Base-by-base conservation (phyloP, 768 basidiomycete genomes). In the Gyrodon lividus region DNA sequence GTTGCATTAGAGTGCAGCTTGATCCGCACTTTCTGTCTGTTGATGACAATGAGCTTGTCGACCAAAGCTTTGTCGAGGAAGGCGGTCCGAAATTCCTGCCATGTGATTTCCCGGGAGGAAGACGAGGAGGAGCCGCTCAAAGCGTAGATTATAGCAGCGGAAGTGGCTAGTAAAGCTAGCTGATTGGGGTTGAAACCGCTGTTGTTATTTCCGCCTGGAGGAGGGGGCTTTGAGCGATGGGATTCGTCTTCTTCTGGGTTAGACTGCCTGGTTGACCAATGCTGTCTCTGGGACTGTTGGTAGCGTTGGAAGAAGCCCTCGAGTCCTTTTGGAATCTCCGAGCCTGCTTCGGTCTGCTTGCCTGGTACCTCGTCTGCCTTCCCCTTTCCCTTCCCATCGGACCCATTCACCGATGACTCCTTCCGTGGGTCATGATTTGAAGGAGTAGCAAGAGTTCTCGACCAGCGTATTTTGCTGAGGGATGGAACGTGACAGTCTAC, bases 51-150 rank as follows among this genome's bases (percentile, higher is more conserved):
- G 51, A 98, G 84, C 63, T 86, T 93, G 59, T 98, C 94, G 33
- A 99, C 96, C 47, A 98, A 81, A 38, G 93, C 96, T 66, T 95
- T 94, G 71, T 96, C 89, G 41, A 99, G 86, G 77, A 99, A 92
- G 9, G 93, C 92, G 40, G 92, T 95, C 46, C 94, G 85, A 76
- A 99, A 99, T 71, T 98, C 97, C 72, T 98, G 95, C 96, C 97
- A 99, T 57, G 97, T 99, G 59, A 99, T 98, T 73, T 99, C 97
- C 52, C 89, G 83, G 1, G 87, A 82, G 22, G 74, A 71, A 0
- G 72, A 67, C 4, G 79, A 72, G 0, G 74, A 69, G 34, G 73
- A 75, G 24, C 66, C 64, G 12, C 83, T 78, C 51, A 81, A 75
- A 13, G 80, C 79, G 59, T 86, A 89, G 13, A 87, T 74, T 59